Base-by-base conservation (phyloP, 2,329 filamentous ascomycete genomes). In the Botryosphaeria dothidea region DNA sequence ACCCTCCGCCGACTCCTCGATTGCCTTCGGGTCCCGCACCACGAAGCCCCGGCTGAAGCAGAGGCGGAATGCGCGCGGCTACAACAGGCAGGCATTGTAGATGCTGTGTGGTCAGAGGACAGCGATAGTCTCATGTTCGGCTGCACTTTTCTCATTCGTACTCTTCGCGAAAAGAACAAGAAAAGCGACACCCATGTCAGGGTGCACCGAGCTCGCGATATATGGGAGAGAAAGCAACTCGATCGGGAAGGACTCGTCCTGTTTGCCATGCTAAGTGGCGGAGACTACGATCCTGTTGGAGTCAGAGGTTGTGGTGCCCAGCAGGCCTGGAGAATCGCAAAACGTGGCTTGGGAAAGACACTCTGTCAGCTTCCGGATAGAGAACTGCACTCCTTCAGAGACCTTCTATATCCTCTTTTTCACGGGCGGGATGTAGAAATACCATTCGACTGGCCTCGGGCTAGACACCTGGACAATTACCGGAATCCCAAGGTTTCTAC, bases 81-180 rank as follows among this genome's bases (percentile, higher is more conserved):
- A 8, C 79, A 84, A 62, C 66, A 71, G 21, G 66, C 78, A 1
- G 80, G 78, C 0, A 65, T 83, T 11, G 80, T 84, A 0, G 82
- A 84, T 67, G 81, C 81, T 6, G 80, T 84, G 1, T 83, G 79
- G 78, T 79, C 78, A 0, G 79, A 83, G 45, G 82, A 84, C 62
- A 75, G 77, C 1, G 82, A 84, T 48, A 71, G 72, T 0, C 73
- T 84, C 15, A 80, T 84, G 79, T 84, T 84, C 58, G 81, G 82
- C 3, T 80, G 77, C 65, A 75, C 70, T 1, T 73, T 77, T 1
- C 70, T 83, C n/a, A 75, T 84, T 41, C 71, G 75, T 3, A 73
- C 76, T 56, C 66, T 73, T 51, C 69, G 72, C 11, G 71, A 72
- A 29, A 73, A 75, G 52, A 76, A 72, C 0, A 70, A 71, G 56